Evolutionary conservation across 257 asterid genomes (phyloP).

Genomic region (Thymus mandschuricus): DNA sequence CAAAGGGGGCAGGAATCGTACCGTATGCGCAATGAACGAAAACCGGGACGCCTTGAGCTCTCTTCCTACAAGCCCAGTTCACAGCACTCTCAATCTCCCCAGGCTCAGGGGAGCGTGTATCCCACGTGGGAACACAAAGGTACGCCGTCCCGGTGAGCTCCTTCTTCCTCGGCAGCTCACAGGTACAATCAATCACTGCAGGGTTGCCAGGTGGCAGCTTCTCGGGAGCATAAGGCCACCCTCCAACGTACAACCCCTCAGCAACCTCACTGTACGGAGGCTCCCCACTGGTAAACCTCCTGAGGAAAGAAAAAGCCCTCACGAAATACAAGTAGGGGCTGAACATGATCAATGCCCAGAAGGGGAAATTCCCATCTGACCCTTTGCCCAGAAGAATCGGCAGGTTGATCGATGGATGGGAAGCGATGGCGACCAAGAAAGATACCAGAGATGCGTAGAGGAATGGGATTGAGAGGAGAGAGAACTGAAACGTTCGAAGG

Average conservation of each 20-base stretch:
- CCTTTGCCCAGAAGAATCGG: conserved; percentile 81
- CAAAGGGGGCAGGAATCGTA: conserved; percentile 29
- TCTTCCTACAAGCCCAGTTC: conserved; percentile 91
- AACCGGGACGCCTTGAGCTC: conserved; percentile 70
- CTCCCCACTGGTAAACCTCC: conserved; percentile 76
- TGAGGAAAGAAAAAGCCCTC: conserved; percentile 67
- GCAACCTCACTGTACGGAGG: conserved; percentile 68
- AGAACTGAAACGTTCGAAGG: conserved; percentile 51
- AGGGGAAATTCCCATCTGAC: conserved; percentile 81
- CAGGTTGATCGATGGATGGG: conserved; percentile 81
- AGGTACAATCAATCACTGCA: conserved; percentile 88
- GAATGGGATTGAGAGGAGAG: conserved; percentile 63
- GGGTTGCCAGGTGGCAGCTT: conserved; percentile 87
- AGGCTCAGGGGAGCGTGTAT: conserved; percentile 87
- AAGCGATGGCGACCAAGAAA: conserved; percentile 70
- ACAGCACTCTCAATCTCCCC: conserved; percentile 85
- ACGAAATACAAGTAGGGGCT: conserved; percentile 84
- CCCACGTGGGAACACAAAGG: conserved; percentile 89
- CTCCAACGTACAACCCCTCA: conserved; percentile 86
- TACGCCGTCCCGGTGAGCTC: conserved; percentile 64
- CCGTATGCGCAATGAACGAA: conserved; percentile 95
- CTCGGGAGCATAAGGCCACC: conserved; percentile 82
- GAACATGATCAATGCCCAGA: conserved; percentile 73
- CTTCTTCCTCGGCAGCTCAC: conserved; percentile 84
- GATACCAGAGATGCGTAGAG: conserved; percentile 77